phyloP scores from a whole-genome alignment of 2,329 filamentous ascomycete genomes.

The Cadophora sp. region DNA sequence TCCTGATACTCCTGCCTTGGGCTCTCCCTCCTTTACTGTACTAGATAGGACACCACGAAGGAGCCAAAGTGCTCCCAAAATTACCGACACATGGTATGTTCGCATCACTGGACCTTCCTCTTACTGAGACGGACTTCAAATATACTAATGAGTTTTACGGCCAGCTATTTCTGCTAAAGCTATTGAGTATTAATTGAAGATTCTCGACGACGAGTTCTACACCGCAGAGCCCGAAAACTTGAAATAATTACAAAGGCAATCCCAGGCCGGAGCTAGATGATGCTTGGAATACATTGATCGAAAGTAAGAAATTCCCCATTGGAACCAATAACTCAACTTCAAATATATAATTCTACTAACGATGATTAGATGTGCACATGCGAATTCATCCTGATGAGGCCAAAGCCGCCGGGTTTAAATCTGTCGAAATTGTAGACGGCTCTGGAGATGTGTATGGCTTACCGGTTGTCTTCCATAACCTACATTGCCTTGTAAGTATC shows the following conservation, averaged over 20 bases:
- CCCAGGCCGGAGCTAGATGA: not conserved
- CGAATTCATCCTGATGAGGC: slow-evolving; percentile 2
- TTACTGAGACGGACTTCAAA: not conserved
- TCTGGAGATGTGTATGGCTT: not conserved
- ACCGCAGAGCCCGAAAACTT: not conserved
- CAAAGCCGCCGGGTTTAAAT: not conserved
- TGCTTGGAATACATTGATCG: not conserved
- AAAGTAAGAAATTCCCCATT: not conserved
- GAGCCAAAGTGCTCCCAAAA: not conserved
- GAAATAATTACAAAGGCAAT: not conserved
- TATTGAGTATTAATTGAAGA: not conserved
- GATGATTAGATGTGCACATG: not conserved
- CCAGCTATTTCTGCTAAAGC: not conserved
- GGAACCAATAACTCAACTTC: not conserved
- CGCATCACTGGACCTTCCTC: not conserved
- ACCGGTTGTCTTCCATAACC: not conserved
- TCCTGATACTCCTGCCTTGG: not conserved
- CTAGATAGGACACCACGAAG: not conserved
- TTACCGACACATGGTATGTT: not conserved
- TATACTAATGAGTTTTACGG: not conserved
- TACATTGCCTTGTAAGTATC: not conserved
- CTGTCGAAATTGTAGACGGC: not conserved
- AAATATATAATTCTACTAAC: not conserved
- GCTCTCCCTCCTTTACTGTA: not conserved
- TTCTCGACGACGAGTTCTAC: not conserved